Conservation (phyloP, 352 stramenopile species). For the Pythium graminicola region DNA sequence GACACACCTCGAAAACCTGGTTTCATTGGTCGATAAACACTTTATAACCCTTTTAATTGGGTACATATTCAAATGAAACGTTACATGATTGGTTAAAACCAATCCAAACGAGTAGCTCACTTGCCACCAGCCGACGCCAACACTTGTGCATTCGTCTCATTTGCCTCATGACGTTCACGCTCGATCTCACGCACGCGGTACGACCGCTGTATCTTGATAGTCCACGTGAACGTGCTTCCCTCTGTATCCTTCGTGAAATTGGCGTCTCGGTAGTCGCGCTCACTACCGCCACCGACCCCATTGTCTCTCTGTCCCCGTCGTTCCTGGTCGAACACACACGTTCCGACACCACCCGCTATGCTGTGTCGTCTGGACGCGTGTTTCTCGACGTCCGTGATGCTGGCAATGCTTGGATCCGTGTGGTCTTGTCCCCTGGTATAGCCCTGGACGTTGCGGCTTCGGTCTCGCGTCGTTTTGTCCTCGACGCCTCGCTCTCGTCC, state of each 20-base stretch:
- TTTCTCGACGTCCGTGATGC: constrained; percentile 65
- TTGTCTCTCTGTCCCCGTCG: constrained; percentile 18
- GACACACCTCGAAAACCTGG: not conserved
- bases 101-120: no score
- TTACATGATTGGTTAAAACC: constrained; percentile 15
- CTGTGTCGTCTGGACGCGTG: constrained; percentile 32
- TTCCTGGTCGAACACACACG: constrained; percentile 44
- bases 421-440: constrained; percentile 34
- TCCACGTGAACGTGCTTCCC: constrained; percentile 45
- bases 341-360: constrained; percentile 27
- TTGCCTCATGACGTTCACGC: constrained; percentile 2
- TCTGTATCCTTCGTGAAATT: constrained; percentile 44
- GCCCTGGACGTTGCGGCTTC: constrained; percentile 21
- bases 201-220: constrained; percentile 61
- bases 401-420: constrained; percentile 63
- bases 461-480: constrained; percentile 44
- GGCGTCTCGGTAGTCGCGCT: constrained; percentile 31
- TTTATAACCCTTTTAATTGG: no score
- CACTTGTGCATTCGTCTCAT: no score
- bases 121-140: no score
- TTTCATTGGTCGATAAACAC: constrained; percentile 4
- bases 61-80: not conserved
- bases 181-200: constrained; percentile 32
- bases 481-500: constrained; percentile 18
- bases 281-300: not conserved